phyloP scores from a whole-genome alignment of 2,329 filamentous ascomycete species.

The Beauveria sp. region DNA sequence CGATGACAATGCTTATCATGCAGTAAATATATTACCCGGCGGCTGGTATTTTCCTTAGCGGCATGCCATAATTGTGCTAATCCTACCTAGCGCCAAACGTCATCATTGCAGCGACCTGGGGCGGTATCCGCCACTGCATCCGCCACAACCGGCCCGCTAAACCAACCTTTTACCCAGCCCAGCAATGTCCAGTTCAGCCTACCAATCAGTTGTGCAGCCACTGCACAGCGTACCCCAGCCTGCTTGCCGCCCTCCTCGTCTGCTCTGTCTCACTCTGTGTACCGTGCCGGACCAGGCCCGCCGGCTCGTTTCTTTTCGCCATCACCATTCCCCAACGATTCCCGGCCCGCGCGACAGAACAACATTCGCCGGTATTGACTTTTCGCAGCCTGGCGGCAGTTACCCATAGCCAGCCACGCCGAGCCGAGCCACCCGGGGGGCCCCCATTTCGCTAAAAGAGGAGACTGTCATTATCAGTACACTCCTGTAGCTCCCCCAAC shows the following conservation, averaged over 20 bases:
- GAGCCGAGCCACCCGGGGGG: neutral
- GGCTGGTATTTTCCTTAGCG: neutral
- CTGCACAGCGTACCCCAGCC: neutral
- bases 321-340: slow-evolving; percentile 4
- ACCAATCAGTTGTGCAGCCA: neutral
- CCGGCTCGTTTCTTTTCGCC: neutral
- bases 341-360: neutral
- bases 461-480: neutral
- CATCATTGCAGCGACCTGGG: neutral
- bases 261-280: neutral
- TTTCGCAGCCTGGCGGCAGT: neutral
- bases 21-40: neutral
- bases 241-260: neutral
- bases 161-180: neutral
- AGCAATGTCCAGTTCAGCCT: neutral
- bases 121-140: neutral
- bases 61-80: neutral
- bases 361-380: neutral
- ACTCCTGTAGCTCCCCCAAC: slow-evolving; percentile 1
- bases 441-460: slow-evolving; percentile 3
- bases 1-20: neutral
- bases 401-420: neutral
- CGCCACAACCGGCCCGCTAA: neutral
- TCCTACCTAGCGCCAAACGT: neutral
- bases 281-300: neutral